These are phyloP conservation scores for Sporisorium exsertum DNA, from an alignment of 1,284 basidiomycete species.

Conservation along the genomic window DNA sequence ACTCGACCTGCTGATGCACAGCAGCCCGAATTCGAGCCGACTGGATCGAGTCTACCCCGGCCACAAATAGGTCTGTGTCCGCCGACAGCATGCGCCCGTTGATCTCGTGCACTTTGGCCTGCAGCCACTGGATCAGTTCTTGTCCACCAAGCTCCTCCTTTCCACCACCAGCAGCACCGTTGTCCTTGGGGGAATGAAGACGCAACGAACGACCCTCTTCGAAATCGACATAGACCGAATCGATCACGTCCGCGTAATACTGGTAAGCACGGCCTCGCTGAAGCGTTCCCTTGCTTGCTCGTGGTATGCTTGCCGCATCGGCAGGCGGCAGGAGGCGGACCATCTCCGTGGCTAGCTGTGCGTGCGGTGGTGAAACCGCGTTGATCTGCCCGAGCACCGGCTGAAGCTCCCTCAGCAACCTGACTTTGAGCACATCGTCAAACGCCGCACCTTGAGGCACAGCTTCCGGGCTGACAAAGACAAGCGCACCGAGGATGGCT, in stretches of 20 bases:
- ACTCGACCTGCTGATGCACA: slow-evolving; percentile 41
- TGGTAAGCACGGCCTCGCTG: slow-evolving; percentile 51
- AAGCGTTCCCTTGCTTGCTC: slow-evolving; percentile 57
- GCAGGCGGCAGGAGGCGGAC: slow-evolving; percentile 28
- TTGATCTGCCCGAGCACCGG: slow-evolving; percentile 39
- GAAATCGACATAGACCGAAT: slow-evolving; percentile 44
- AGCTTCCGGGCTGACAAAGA: slow-evolving; percentile 35
- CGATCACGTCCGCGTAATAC: slow-evolving; percentile 38
- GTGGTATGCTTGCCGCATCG: slow-evolving; percentile 29
- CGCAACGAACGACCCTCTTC: slow-evolving; percentile 48
- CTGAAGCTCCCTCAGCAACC: slow-evolving; percentile 26
- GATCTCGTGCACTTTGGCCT: slow-evolving; percentile 22
- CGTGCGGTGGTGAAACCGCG: slow-evolving; percentile 38
- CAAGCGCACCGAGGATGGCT: slow-evolving; percentile 52
- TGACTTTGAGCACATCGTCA: slow-evolving; percentile 16
- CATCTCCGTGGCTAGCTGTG: slow-evolving; percentile 48
- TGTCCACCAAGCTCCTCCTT: slow-evolving; percentile 16
- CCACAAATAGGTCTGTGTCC: slow-evolving; percentile 47
- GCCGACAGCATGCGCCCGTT: slow-evolving; percentile 13
- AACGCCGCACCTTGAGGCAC: neutral
- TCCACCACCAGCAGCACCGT: neutral
- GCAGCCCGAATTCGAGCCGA: slow-evolving; percentile 51
- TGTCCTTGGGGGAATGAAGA: neutral
- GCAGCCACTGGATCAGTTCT: slow-evolving; percentile 28
- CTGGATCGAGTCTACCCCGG: slow-evolving; percentile 58